Percentiles rank a stretch among this genome's conserved stretches.
phyloP scores from a whole-genome alignment of 2,329 filamentous ascomycete species.

The Fusarium sp. region DNA sequence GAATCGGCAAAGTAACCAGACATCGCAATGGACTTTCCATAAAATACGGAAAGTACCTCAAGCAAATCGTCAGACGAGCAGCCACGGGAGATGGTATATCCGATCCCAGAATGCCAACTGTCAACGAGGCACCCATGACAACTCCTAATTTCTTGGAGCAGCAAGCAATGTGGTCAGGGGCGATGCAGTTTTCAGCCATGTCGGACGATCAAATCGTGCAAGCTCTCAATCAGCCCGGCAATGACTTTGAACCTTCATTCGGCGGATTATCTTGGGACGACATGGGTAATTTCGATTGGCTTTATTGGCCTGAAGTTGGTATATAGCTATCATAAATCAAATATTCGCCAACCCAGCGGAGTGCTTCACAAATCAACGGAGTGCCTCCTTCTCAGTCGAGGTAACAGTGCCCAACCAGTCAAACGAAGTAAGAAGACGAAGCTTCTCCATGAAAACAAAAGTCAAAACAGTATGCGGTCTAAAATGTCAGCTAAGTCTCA shows the following conservation, averaged over 20 bases:
- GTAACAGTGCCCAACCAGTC: slow-evolving; percentile 37
- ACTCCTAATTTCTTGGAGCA: slow-evolving; percentile 50
- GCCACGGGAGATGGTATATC: slow-evolving; percentile 40
- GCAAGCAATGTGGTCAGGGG: slow-evolving; percentile 60
- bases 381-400: slow-evolving; percentile 16
- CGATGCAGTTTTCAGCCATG: slow-evolving; percentile 76
- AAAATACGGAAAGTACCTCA: slow-evolving; percentile 62
- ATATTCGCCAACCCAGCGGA: slow-evolving; percentile 31
- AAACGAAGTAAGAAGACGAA: slow-evolving; percentile 52
- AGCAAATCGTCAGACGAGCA: slow-evolving; percentile 59
- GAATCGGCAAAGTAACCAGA: slow-evolving; percentile 73
- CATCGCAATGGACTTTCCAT: slow-evolving; percentile 76
- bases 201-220: slow-evolving; percentile 77
- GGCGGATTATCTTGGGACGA: slow-evolving; percentile 71
- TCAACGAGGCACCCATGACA: slow-evolving; percentile 37
- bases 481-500: slow-evolving; percentile 9
- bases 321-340: slow-evolving; percentile 34
- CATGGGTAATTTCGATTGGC: slow-evolving; percentile 69
- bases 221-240: slow-evolving; percentile 72
- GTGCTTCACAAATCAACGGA: slow-evolving; percentile 27
- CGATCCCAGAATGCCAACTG: slow-evolving; percentile 31
- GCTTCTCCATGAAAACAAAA: slow-evolving; percentile 62
- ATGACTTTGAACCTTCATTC: slow-evolving; percentile 68
- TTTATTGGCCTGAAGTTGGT: slow-evolving; percentile 65
- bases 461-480: slow-evolving; percentile 61